Base-by-base conservation (phyloP, 805 yeast genomes). In the Myxozyma monticola region DNA sequence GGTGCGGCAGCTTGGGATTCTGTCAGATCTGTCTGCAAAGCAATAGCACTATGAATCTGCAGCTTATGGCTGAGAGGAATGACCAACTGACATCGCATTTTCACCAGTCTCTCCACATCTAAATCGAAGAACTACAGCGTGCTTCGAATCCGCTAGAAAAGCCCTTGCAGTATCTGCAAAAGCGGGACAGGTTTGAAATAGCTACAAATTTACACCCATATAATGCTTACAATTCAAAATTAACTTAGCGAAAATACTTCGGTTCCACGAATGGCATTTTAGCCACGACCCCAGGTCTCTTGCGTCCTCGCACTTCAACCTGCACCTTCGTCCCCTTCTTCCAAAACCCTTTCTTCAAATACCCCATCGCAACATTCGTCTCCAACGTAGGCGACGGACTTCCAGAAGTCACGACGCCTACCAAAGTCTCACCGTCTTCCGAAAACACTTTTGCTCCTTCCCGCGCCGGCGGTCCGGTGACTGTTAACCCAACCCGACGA, bases 401-500 rank as follows among this genome's bases (percentile, higher is more conserved):
- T 9, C 87, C 87, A 1, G 84, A 78, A 2, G 85, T 80, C 47
- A 85, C 68, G 18, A 77, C 74, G 65, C 85, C 76, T 40, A 54
- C 36, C 28, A 53, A 37, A 4, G 3, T 24, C 30, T 28, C 35
- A 14, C 54, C 45, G 31, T 31, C 31, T 21, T 17, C 31, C 14
- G 36, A 33, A 25, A 30, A 45, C 2, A 52, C 48, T 21, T 24
- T 33, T 8, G 49, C 17, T 17, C 58, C 58, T 29, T 52, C 84
- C 69, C 99, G 81, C 28, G 98, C 96, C 1, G 99, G 88, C 9
- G 98, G 97, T 1, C 98, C 97, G 57, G 76, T 77, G 6, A 84
- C 79, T 10, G 70, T 67, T 36, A 76, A 66, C 1, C 97, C 98
- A 12, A 88, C 85, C 64, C 99, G 81, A 43, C 80, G 75, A 47